Base-by-base conservation (phyloP, 768 basidiomycete genomes). In the Leccinum boreale region DNA sequence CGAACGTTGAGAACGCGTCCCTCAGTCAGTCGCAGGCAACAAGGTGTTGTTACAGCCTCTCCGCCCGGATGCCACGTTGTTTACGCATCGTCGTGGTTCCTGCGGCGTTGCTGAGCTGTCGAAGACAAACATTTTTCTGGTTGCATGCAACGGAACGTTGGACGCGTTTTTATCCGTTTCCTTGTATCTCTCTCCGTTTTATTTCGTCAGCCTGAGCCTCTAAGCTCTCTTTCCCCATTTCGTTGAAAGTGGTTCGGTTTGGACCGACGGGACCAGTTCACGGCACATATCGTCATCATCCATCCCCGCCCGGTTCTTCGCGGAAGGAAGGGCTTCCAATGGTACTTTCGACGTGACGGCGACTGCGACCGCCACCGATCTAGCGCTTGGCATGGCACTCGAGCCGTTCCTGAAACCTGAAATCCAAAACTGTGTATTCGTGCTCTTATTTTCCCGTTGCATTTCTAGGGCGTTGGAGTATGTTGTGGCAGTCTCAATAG, bases 271-370 rank as follows among this genome's bases (percentile, higher is more conserved):
- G n/a, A 49, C 15, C 35, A 17, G 29, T 59, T 52, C 33, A 47
- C 46, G 55, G 57, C 51, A 63, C n/a, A 19, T 44, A 42, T 42
- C 39, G n/a, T n/a, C 12, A 46, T 14, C 17, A 5, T 23, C 15
- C 56, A 63, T 48, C 45, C 52, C 59, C 67, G 54, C 36, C 56
- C 50, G 53, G 55, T 54, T 45, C 49, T n/a, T 31, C 26, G 42
- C 56, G 45, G 65, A 69, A 62, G 21, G 26, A 28, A 28, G 26
- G 8, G 45, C 46, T 69, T 70, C 68, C 58, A 54, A 67, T 62
- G 19, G 66, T 70, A 67, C 52, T 10, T 62, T 57, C 61, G 46
- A 48, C 12, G 29, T 46, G 50, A 62, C 29, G 50, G 29, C 26
- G 58, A 62, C 45, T 17, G 54, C 54, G 62, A 57, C 51, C 33